Percentiles rank a stretch among this genome's conserved stretches.
Conservation (phyloP, 2,329 filamentous ascomycete species). For the Diplocarpon mali region DNA sequence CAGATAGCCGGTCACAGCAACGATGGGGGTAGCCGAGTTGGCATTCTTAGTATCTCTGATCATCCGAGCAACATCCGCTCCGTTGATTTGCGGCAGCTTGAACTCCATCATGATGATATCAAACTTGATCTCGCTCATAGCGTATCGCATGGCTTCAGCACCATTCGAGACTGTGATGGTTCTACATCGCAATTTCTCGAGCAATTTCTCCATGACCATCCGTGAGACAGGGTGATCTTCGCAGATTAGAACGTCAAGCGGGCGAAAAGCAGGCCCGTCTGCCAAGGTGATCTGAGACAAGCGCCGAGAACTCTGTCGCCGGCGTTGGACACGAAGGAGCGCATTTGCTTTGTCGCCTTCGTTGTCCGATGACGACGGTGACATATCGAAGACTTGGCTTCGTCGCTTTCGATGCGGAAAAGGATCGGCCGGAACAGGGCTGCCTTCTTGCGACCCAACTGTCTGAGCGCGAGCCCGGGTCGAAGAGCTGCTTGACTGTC, state of each 20-base stretch:
- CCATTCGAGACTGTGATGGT: slow-evolving; percentile 88
- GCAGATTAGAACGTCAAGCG: slow-evolving; percentile 88
- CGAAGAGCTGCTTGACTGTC: slow-evolving; percentile 50
- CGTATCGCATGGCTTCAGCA: slow-evolving; percentile 83
- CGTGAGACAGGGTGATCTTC: slow-evolving; percentile 95
- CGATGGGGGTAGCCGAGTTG: slow-evolving; percentile 88
- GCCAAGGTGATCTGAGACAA: slow-evolving; percentile 83
- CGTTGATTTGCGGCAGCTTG: slow-evolving; percentile 88
- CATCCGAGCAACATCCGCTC: slow-evolving; percentile 93
- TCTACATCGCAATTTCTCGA: slow-evolving; percentile 90
- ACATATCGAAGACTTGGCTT: slow-evolving; percentile 93
- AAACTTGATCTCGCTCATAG: slow-evolving; percentile 95
- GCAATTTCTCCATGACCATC: slow-evolving; percentile 95
- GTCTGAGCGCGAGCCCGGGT: slow-evolving; percentile 77
- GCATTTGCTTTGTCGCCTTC: slow-evolving; percentile 89
- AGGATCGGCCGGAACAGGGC: slow-evolving; percentile 54
- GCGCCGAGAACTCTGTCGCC: slow-evolving; percentile 88
- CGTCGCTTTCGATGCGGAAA: slow-evolving; percentile 76
- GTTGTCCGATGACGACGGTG: slow-evolving; percentile 93
- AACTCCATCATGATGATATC: slow-evolving; percentile 98
- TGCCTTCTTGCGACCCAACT: slow-evolving; percentile 87
- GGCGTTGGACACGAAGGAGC: slow-evolving; percentile 80
- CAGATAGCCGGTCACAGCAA: slow-evolving; percentile 94
- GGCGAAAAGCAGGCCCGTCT: slow-evolving; percentile 77
- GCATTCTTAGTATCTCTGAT: slow-evolving; percentile 92